Conservation (phyloP, 352 stramenopile genomes). For the Bremia lactucae region DNA sequence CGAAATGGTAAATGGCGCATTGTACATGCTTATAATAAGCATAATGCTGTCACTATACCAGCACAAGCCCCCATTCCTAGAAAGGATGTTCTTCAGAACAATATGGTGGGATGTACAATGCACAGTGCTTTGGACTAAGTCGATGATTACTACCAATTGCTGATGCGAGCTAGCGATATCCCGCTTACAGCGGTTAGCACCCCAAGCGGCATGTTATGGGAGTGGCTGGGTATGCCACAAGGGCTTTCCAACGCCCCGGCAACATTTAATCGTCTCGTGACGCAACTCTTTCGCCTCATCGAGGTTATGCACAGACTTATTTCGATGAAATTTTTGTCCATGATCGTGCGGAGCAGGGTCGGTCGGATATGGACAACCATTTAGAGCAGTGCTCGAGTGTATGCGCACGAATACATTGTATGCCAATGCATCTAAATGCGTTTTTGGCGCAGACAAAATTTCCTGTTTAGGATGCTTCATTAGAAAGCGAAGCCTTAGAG, state of each 20-base stretch:
- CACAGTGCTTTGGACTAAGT: not conserved
- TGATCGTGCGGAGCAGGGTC: no score
- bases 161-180: not conserved
- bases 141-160: not conserved
- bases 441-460: no score
- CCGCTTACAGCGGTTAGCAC: not conserved
- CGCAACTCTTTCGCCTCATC: not conserved
- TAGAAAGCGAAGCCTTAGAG: no score
- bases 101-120: not conserved
- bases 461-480: no score
- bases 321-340: no score
- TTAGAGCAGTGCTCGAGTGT: no score
- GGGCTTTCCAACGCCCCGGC: no score
- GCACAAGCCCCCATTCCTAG: not conserved
- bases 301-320: not conserved
- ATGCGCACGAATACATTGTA: no score
- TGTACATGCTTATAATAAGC: not conserved
- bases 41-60: not conserved
- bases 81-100: not conserved
- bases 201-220: not conserved
- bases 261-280: not conserved
- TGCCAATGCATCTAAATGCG: no score
- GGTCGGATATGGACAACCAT: no score
- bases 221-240: not conserved
- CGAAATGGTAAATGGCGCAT: not conserved